phyloP scores from a whole-genome alignment of 768 basidiomycete species.

The Suillus americanus region DNA sequence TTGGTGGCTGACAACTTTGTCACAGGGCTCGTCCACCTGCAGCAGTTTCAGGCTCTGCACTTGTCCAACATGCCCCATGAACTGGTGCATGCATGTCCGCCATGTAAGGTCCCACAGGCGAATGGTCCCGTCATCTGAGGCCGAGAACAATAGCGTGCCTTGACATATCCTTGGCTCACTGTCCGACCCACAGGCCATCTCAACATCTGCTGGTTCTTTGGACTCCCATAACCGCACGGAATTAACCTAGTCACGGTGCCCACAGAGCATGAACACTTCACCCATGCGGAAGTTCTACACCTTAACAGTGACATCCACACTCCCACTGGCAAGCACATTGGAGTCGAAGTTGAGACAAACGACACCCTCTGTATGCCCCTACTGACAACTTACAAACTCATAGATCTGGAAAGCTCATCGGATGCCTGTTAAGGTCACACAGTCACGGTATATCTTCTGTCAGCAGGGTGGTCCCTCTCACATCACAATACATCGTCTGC shows the following conservation, averaged over 20 bases:
- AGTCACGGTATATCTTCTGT: too few relatives aligned
- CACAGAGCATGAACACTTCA: conserved; percentile 88
- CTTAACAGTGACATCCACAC: conserved; percentile 92
- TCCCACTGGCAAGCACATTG: conserved; percentile 89
- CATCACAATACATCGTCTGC: too few relatives aligned
- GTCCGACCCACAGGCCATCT: conserved; percentile 28
- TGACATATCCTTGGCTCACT: conserved; percentile 55
- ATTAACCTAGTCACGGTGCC: conserved; percentile 97
- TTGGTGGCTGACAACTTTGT: conserved; percentile 20
- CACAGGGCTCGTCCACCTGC: conserved; percentile 55
- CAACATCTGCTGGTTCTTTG: conserved; percentile 8
- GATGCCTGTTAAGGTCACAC: too few relatives aligned
- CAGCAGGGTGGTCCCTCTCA: too few relatives aligned
- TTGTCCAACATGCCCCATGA: conserved; percentile 90
- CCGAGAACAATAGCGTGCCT: conserved; percentile 96
- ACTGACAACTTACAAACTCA: too few relatives aligned
- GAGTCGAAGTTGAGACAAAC: conserved; percentile 90
- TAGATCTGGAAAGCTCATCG: too few relatives aligned
- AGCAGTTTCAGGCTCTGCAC: conserved; percentile 89
- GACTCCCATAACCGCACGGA: conserved; percentile 90
- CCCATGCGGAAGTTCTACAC: conserved; percentile 93
- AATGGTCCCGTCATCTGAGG: conserved; percentile 92
- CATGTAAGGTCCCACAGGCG: conserved; percentile 89
- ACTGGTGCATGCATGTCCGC: conserved; percentile 78
- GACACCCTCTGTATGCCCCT: conserved; percentile 90